Percentiles rank a stretch among this genome's conserved stretches.
Conservation (phyloP, 345 rosid species). For the Theobroma cacao region DNA sequence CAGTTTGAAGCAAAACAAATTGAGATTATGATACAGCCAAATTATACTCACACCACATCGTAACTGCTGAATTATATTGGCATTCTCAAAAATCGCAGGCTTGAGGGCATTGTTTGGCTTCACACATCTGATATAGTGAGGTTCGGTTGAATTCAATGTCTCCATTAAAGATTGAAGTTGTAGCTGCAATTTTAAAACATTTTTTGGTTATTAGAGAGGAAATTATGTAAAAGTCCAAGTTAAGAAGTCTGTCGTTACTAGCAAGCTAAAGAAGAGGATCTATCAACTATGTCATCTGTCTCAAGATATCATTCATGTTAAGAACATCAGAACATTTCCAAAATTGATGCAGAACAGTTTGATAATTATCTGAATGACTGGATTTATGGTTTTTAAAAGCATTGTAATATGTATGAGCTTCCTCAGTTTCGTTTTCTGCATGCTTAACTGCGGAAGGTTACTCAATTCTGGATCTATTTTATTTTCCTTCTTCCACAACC, state of each 20-base stretch:
- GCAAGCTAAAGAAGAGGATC: neutral
- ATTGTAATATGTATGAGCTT: neutral
- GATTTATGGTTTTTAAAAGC: neutral
- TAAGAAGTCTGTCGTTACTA: neutral
- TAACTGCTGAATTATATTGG: slow-evolving; percentile 88
- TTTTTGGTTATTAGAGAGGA: slow-evolving; percentile 20
- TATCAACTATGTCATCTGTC: neutral
- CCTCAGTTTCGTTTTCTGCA: neutral
- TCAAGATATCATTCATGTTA: slow-evolving; percentile 2
- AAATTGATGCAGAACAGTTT: neutral
- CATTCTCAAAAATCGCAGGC: slow-evolving; percentile 95
- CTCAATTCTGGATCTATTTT: neutral
- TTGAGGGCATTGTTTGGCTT: slow-evolving; percentile 97
- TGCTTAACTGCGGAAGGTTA: neutral
- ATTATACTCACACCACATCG: slow-evolving; percentile 94
- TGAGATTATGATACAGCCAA: slow-evolving; percentile 7
- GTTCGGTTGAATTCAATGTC: slow-evolving; percentile 90
- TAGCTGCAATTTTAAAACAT: slow-evolving; percentile 49
- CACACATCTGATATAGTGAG: slow-evolving; percentile 99
- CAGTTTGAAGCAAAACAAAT: slow-evolving; percentile 8
- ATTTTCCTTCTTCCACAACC: neutral
- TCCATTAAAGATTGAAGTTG: slow-evolving; percentile 99
- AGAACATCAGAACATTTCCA: neutral
- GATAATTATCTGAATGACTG: neutral
- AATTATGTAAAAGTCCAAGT: neutral